These are phyloP conservation scores for Pseudomassariella vexata DNA, from an alignment of 2,329 filamentous ascomycete genomes.

Conservation along the genomic window DNA sequence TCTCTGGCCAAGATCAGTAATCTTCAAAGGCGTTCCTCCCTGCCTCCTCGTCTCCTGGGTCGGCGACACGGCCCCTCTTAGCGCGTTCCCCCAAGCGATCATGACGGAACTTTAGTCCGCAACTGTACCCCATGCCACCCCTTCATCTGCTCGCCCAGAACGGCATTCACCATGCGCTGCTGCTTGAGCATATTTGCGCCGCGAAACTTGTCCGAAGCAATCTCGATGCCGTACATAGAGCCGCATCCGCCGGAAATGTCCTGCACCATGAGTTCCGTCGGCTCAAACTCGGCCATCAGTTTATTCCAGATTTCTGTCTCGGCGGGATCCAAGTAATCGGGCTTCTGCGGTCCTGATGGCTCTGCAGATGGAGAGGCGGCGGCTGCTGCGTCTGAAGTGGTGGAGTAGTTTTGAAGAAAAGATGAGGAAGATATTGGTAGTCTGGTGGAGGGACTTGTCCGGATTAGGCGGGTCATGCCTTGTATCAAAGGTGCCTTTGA, in stretches of 20 bases:
- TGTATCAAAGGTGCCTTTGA: too few species aligned
- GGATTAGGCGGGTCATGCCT: too few species aligned
- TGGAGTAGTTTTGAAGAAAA: too few species aligned
- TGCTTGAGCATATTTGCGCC: conserved; percentile 72
- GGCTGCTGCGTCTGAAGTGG: too few species aligned
- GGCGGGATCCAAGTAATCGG: conserved; percentile 46
- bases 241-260: conserved; percentile 82
- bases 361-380: conserved; percentile 14
- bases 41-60: background rate
- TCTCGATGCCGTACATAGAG: conserved; percentile 81
- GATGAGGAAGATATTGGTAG: too few species aligned
- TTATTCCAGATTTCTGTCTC: conserved; percentile 55
- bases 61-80: background rate
- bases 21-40: too few species aligned
- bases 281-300: conserved; percentile 42
- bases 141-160: conserved; percentile 70
- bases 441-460: too few species aligned
- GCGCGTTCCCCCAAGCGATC: background rate
- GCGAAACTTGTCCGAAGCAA: conserved; percentile 65
- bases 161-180: conserved; percentile 72
- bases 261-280: conserved; percentile 56
- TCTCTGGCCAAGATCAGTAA: too few species aligned
- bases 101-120: conserved; percentile 53
- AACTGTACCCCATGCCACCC: conserved; percentile 80
- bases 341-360: conserved; percentile 27